Conservation (phyloP, 2,329 filamentous ascomycete genomes). For the Aspergillus texensis region DNA sequence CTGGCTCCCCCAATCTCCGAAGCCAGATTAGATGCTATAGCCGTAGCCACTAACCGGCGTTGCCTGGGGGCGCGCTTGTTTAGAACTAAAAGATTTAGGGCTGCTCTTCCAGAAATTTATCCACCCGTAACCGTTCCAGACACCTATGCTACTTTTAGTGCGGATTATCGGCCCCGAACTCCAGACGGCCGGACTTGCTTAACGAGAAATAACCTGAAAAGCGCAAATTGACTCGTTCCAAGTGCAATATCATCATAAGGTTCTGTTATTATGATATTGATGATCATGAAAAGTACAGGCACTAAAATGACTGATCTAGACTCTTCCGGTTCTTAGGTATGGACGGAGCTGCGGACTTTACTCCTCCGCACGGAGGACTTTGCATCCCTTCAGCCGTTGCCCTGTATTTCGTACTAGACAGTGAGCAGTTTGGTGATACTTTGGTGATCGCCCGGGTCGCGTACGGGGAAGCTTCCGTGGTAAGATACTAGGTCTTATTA, state of each 20-base stretch:
- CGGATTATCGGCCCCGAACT: neutral
- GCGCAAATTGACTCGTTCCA: neutral
- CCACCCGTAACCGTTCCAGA: neutral
- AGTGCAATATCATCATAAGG: neutral
- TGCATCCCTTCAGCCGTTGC: neutral
- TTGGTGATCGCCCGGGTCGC: neutral
- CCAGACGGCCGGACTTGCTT: neutral
- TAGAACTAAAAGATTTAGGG: neutral
- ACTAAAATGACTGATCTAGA: neutral
- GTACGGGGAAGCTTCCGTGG: constrained; percentile 5
- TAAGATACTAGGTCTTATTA: neutral
- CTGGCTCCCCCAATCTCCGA: neutral
- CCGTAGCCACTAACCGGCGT: neutral
- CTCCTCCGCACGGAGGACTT: neutral
- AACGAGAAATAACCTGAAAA: neutral
- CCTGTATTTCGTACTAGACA: neutral
- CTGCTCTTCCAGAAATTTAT: neutral
- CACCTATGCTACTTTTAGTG: neutral
- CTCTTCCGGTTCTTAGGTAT: neutral
- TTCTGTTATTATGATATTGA: neutral
- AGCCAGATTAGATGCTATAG: neutral
- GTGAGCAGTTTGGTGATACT: neutral
- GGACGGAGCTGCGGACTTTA: neutral
- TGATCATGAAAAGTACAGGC: neutral
- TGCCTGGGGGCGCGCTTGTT: neutral